These are phyloP conservation scores for Orbilia javanica DNA, from an alignment of 2,329 filamentous ascomycete species.

Conservation along the genomic window DNA sequence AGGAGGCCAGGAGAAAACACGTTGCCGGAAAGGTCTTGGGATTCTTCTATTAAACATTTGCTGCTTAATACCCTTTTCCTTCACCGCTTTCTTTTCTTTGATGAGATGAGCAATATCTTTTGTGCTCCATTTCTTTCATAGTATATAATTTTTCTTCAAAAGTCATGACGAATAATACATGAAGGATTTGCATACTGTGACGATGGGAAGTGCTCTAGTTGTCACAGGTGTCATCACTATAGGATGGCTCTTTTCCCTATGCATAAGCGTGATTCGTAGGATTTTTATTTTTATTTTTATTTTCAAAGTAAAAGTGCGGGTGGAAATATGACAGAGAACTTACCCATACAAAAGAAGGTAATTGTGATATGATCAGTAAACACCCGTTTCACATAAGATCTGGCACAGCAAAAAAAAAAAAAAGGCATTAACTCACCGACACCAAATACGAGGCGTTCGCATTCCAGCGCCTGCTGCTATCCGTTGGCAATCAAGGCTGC, in stretches of 20 bases:
- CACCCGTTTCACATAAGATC: neutral
- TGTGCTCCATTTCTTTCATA: constrained; percentile 32
- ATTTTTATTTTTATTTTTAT: neutral
- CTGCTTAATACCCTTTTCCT: constrained; percentile 45
- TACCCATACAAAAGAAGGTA: neutral
- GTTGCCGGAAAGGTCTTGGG: constrained; percentile 99
- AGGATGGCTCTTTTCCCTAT: constrained; percentile 5
- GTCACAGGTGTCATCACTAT: constrained; percentile 53
- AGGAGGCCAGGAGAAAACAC: constrained; percentile 99
- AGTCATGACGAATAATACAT: constrained; percentile 56
- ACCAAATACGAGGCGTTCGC: constrained; percentile 7
- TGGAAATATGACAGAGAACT: neutral
- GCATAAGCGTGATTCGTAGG: constrained; percentile 4
- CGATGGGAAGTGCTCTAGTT: constrained; percentile 58
- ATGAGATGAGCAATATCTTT: constrained; percentile 14
- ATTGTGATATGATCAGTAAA: constrained; percentile 10
- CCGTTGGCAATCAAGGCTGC: constrained; percentile 14
- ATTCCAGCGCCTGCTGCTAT: constrained; percentile 8
- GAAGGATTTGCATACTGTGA: constrained; percentile 45
- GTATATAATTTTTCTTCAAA: constrained; percentile 56
- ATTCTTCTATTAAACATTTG: constrained; percentile 69
- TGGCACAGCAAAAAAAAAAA: neutral
- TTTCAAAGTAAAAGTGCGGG: too few species aligned
- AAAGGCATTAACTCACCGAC: neutral
- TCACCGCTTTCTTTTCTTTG: constrained; percentile 1